Conservation (phyloP, 345 rosid species). For the Linum tenue region DNA sequence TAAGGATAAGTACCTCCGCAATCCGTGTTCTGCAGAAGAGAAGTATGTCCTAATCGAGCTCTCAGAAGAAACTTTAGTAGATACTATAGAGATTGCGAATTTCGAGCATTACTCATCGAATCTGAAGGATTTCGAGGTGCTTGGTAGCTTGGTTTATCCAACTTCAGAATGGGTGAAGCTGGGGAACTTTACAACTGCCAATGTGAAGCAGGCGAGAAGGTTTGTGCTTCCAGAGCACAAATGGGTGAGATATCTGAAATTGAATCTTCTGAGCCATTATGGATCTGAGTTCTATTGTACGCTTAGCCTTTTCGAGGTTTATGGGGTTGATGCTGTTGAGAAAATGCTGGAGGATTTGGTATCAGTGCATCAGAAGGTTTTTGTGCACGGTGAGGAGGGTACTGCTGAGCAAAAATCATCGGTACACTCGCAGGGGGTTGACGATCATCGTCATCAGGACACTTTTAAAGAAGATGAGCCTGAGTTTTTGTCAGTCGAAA, state of each 20-base stretch:
- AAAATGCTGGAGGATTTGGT: conserved; percentile 90
- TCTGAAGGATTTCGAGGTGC: conserved; percentile 72
- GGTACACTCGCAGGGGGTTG: conserved; percentile 32
- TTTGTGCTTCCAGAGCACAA: conserved; percentile 61
- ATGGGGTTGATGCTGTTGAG: conserved; percentile 95
- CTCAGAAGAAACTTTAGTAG: conserved; percentile 89
- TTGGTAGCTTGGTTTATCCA: conserved; percentile 81
- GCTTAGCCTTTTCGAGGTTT: conserved; percentile 66
- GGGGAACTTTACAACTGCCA: conserved; percentile 80
- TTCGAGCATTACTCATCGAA: conserved; percentile 93
- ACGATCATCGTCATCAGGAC: conserved; percentile 27
- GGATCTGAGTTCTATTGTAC: conserved; percentile 97
- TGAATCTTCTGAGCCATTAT: conserved; percentile 61
- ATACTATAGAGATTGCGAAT: conserved; percentile 69
- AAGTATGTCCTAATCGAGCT: conserved; percentile 81
- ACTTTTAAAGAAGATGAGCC: conserved; percentile 25
- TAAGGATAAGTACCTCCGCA: conserved; percentile 84
- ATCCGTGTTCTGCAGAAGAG: conserved; percentile 86
- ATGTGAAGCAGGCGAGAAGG: conserved; percentile 64
- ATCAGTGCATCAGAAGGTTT: conserved; percentile 41
- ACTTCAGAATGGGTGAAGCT: conserved; percentile 73
- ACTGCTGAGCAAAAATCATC: conserved; percentile 31
- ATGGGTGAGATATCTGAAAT: conserved; percentile 81
- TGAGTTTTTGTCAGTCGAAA: conserved; percentile 24
- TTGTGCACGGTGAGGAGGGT: conserved; percentile 30